Conservation (phyloP, 176 grass and related monocot species). For the Ensete ventricosum region DNA sequence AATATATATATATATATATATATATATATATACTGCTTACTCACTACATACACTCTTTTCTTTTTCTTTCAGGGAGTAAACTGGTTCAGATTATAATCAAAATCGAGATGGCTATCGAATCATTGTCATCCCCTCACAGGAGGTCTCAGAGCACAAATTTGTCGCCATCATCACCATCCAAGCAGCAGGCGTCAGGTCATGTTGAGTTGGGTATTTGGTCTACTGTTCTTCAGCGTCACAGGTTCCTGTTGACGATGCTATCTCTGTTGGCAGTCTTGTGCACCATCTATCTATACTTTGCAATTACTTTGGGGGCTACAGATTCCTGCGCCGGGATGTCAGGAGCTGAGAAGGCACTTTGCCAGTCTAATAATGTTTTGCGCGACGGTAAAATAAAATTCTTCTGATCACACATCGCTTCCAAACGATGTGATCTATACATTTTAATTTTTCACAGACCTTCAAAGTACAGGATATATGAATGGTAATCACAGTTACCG, state of each 20-base stretch:
- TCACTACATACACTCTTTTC: too few relatives aligned
- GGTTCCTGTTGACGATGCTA: conserved; percentile 81
- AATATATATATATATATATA: too few relatives aligned
- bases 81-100: not conserved
- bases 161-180: conserved; percentile 29
- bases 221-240: conserved; percentile 62
- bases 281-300: conserved; percentile 93
- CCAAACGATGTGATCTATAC: not conserved
- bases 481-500: not conserved
- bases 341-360: conserved; percentile 44
- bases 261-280: conserved; percentile 77
- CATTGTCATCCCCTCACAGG: conserved; percentile 72
- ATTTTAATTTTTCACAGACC: not conserved
- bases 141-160: conserved; percentile 66
- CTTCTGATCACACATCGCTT: conserved; percentile 19
- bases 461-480: not conserved
- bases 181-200: conserved; percentile 51
- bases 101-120: conserved; percentile 64
- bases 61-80: conserved; percentile 27
- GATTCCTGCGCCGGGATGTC: conserved; percentile 51
- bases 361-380: conserved; percentile 57
- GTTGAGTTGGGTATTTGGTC: conserved; percentile 64
- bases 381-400: conserved; percentile 74
- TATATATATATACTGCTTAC: too few relatives aligned
- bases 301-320: conserved; percentile 56